Base-by-base conservation (phyloP, 345 rosid species). In the Salix suchowensis region DNA sequence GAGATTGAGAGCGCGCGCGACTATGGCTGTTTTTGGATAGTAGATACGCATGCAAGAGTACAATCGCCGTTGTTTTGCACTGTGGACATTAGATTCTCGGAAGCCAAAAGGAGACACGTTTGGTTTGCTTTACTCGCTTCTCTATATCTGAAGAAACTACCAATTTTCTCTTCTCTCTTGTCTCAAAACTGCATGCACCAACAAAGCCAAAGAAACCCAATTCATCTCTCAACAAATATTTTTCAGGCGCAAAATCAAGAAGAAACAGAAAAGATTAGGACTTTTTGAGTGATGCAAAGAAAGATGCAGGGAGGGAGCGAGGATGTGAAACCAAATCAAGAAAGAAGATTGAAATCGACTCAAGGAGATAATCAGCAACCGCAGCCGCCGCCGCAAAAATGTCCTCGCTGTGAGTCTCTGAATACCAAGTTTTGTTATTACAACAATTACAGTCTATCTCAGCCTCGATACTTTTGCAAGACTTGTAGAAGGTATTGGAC, bases 381-480 rank as follows among this genome's bases (percentile, higher is more conserved):
- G 30, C 81, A 52, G 11, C 81, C 62, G 18, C 86, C 52, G 46
- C 86, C 85, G 2, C 85, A 85, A 65, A 87, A 82, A 72, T 90
- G 94, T 34, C 94, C 94, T 34, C 87, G 94, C 2, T 90, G 94
- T 18, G 90, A 90, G 18, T 90, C 94, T 6, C 18, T 82, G 24
- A 85, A 90, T 76, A 88, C 94, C 24, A 90, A 90, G 78, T 90
- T 90, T 74, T 90, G 94, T 83, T 88, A 90, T 73, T 90, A 87
- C 86, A 90, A 88, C 85, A 90, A 90, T 67, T 88, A 88, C 84
- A 90, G 91, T 42, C 84, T 88, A 40, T 80, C 91, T 34, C 94
- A 90, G 87, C 94, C 94, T 60, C 86, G 94, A 16, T 87, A 86
- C 77, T 90, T 88, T 78, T 90, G 94, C 85, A 90, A 90, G 88